Base-by-base conservation (phyloP, 1,284 basidiomycete species). In the Singerocomus rubriflavus region DNA sequence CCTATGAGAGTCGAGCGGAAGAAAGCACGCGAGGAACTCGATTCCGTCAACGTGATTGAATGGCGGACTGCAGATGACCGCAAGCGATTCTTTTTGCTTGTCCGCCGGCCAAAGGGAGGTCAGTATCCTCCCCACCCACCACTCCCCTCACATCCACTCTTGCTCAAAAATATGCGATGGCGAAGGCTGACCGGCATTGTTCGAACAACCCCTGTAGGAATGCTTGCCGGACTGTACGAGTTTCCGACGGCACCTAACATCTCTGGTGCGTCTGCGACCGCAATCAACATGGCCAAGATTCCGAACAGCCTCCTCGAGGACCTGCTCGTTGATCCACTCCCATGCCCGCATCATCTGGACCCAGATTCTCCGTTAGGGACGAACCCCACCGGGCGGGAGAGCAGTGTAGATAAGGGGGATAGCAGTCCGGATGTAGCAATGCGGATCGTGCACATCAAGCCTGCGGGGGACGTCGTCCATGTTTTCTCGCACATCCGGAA, bases 401-500 rank as follows among this genome's bases (percentile, higher is more conserved):
- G 37, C 13, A 14, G 9, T 1, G 35, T 36, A 4, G 14, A 27
- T 4, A 16, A 21, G 17, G 21, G 29, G 0, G 13, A 36, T 31
- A 48, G 52, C 37, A 46, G 17, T n/a, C 34, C 39, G 29, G 52
- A 52, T 4, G 50, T 33, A 7, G 45, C 49, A 34, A 51, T 74
- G 44, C 69, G 63, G 29, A 75, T 86, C 33, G 64, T 69, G 34
- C 70, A 74, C 47, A 73, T 84, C 45, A 71, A 72, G 50, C 70
- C 74, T 14, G 78, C 73, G 17, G 84, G 85, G 14, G 81, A 86
- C 51, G 82, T 96, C 31, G 58, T 84, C 2, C 94, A 97, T 63
- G 74, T 93, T 46, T 98, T 97, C 71, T 91, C 88, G 3, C 94
- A 98, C 67, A 90, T 97, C 64, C 82, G 79, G 61, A 92, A 96